Evolutionary conservation across 2,329 filamentous ascomycete genomes (phyloP), one percentile per base, ranked within the genome.

Genomic region (Aureobasidium subglaciale): DNA sequence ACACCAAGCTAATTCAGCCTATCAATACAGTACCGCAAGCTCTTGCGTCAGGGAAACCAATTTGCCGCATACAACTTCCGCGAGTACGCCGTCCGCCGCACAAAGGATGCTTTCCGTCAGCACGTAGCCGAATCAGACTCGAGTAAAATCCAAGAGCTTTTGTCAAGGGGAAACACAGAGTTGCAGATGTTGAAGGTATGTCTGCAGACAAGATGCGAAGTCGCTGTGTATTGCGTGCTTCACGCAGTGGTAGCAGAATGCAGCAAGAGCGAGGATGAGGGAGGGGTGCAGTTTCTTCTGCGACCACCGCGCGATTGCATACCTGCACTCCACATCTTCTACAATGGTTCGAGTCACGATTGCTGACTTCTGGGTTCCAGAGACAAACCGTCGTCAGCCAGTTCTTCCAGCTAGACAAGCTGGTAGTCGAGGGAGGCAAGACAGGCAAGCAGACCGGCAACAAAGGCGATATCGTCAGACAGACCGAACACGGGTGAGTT

Each of bases 31-130:
- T 97, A 96, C 74, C 91, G 93, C 63, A 92, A 92, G 67, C 78
- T 99, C 65, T 78, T 97, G 66, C 87, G 91, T 64, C 87, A 93
- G 71, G 85, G 90, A 60, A 79, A 81, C 59, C 88, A 96, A 68
- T 97, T 99, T 72, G 83, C 90, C 60, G 84, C 87, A 63, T 99
- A 97, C 78, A 99, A 97, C 75, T 99, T 96, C 80, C 84, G 93
- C 74, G 92, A 96, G 71, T 99, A 99, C 73, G 91, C 93, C 54
- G 87, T 85, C 73, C 86, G 93, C 68, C 83, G 92, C 71, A 96
- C 93, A 69, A 82, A 82, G 70, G 93, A 97, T 76, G 86, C 89
- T 4, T 99, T 97, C 73, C 82, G 87, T 65, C 90, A 95, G 70
- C 81, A 95, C 71, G 80, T 83, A 71, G 69, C 73, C 56, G 86